These are phyloP conservation scores for Allium cepa DNA, from an alignment of 106 monocot genomes.

Conservation along the genomic window DNA sequence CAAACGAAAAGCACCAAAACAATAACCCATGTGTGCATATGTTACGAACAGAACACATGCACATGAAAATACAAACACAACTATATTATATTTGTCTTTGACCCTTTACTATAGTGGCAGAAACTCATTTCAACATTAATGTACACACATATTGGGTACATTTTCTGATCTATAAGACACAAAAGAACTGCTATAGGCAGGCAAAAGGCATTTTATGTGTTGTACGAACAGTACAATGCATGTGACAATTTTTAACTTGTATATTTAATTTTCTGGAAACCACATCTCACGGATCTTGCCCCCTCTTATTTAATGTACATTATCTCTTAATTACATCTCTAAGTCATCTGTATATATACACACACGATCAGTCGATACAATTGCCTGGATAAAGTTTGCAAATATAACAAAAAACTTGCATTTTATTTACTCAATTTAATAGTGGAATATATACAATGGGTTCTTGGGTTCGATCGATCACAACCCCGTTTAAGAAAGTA, in stretches of 20 bases:
- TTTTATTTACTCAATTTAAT: background rate
- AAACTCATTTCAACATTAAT: too few species aligned
- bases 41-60: too few species aligned
- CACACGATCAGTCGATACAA: background rate
- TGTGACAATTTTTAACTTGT: background rate
- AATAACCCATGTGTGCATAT: too few species aligned
- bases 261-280: background rate
- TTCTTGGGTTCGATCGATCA: conserved; percentile 66
- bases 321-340: background rate
- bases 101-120: too few species aligned
- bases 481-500: conserved; percentile 61
- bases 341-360: conserved; percentile 5
- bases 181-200: background rate
- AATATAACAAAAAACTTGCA: too few species aligned
- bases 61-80: too few species aligned
- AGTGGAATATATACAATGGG: conserved; percentile 16
- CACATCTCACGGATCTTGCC: conserved; percentile 61
- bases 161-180: background rate
- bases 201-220: conserved; percentile 9
- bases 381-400: background rate
- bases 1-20: too few species aligned
- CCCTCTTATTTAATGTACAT: conserved; percentile 2
- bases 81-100: too few species aligned
- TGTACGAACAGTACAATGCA: conserved; percentile 1
- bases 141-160: background rate